Base-by-base conservation (phyloP, 2,329 filamentous ascomycete species). In the Colletotrichum ledebouriae region DNA sequence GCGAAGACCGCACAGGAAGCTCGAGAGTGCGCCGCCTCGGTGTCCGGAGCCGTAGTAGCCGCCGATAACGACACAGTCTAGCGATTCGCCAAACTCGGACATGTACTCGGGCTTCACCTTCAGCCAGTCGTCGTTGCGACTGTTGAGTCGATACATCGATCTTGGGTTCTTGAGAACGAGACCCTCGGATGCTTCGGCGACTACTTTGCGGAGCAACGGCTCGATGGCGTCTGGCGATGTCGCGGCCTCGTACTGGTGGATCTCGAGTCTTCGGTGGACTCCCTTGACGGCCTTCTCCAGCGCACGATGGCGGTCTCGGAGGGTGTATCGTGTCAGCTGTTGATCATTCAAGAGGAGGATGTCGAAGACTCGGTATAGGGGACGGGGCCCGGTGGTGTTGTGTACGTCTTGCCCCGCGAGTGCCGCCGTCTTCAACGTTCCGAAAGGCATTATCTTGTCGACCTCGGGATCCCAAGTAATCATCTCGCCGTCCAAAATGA, bases 21-120 rank as follows among this genome's bases (percentile, higher is more conserved):
- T 96, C 1, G 94, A 94, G 4, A 98, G 82, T 2, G 82, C 88
- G 46, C 95, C 96, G 56, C 96, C 96, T 55, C 96, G 89, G 63
- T 87, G 89, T 0, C 96, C 96, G 34, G 92, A 93, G 13, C 96
- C 96, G 76, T 93, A 99, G 80, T 97, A 98, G 9, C 94, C 96
- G 62, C 95, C 96, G 60, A 99, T 89, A 15, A 99, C 85, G 13
- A 98, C 82, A 72, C 94, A 94, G 76, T 99, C 96, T 3, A 99
- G 87, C 0, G 92, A 93, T 79, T 98, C 95, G 70, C 96, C 96
- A 77, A 96, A 97, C 71, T 97, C 95, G 2, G 90, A 90, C 94
- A 98, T 98, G 78, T 99, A 99, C 72, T 99, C 96, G 1, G 96
- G 96, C 75, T 99, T 99, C 9, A 99, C 94, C 77, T 99, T 99